phyloP scores from a whole-genome alignment of 2,329 filamentous ascomycete genomes.

The Hypoxylon sp. region DNA sequence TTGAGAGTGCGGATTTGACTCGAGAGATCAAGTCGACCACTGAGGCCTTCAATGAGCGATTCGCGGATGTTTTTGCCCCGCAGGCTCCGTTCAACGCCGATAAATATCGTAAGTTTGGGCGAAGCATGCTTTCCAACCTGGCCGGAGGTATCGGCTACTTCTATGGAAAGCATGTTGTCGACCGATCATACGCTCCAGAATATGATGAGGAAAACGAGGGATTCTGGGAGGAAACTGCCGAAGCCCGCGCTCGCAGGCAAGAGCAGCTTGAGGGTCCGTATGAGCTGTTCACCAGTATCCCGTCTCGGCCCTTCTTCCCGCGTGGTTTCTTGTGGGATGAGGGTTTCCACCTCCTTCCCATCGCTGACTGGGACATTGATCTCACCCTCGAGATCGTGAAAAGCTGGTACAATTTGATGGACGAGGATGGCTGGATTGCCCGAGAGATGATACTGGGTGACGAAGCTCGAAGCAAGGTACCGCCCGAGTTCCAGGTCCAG shows the following conservation, averaged over 20 bases:
- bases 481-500: slow-evolving; percentile 90
- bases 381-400: slow-evolving; percentile 87
- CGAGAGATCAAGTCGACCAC: slow-evolving; percentile 75
- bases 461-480: slow-evolving; percentile 95
- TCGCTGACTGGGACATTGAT: slow-evolving; percentile 95
- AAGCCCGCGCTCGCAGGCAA: slow-evolving; percentile 76
- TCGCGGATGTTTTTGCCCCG: slow-evolving; percentile 77
- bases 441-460: slow-evolving; percentile 93
- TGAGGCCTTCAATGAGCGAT: slow-evolving; percentile 79
- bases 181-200: slow-evolving; percentile 89
- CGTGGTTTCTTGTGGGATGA: slow-evolving; percentile 98
- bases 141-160: slow-evolving; percentile 97
- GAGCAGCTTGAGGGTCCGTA: slow-evolving; percentile 83
- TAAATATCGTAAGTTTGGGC: slow-evolving; percentile 83
- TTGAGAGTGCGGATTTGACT: slow-evolving; percentile 74
- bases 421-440: slow-evolving; percentile 97
- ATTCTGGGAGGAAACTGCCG: slow-evolving; percentile 93
- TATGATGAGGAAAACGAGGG: slow-evolving; percentile 96
- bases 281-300: slow-evolving; percentile 91
- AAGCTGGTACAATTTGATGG: slow-evolving; percentile 97
- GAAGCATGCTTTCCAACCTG: slow-evolving; percentile 93
- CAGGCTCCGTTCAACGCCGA: slow-evolving; percentile 79
- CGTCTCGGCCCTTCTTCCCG: slow-evolving; percentile 95
- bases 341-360: slow-evolving; percentile 91
- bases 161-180: slow-evolving; percentile 86